Evolutionary conservation across 352 stramenopile genomes (phyloP).

Genomic region (Globisporangium solare): DNA sequence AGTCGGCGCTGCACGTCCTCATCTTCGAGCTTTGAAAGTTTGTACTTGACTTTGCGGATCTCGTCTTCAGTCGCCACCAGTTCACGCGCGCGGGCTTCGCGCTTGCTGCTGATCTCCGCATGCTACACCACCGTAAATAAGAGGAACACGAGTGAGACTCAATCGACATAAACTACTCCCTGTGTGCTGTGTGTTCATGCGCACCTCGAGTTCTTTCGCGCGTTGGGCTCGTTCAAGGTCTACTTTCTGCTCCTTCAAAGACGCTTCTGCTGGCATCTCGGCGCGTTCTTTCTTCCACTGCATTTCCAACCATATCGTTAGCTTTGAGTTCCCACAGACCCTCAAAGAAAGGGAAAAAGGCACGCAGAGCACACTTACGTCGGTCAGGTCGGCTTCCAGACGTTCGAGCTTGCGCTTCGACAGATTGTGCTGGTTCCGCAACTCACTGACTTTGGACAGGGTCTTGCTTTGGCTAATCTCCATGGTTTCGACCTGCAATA

Average conservation of each 20-base stretch:
- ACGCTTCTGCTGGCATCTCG: conserved; percentile 41
- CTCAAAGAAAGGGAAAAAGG: not conserved
- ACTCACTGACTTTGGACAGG: conserved; percentile 55
- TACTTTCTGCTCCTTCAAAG: conserved; percentile 57
- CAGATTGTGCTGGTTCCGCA: conserved; percentile 70
- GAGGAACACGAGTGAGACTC: too few relatives aligned
- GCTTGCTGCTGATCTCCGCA: conserved; percentile 64
- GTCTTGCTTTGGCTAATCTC: conserved; percentile 70
- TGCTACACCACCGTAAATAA: conserved; percentile 26
- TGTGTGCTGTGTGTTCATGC: not conserved
- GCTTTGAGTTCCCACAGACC: too few relatives aligned
- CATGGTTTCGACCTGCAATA: conserved; percentile 58
- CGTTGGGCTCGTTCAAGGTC: conserved; percentile 62
- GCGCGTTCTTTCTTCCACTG: conserved; percentile 60
- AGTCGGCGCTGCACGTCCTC: conserved; percentile 67
- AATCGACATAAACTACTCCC: too few relatives aligned
- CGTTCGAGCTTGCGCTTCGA: conserved; percentile 61
- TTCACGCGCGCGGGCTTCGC: conserved; percentile 47
- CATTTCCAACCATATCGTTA: not conserved
- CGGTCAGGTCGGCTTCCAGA: conserved; percentile 51
- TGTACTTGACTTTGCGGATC: conserved; percentile 41
- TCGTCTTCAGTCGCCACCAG: conserved; percentile 45
- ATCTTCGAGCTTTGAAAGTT: conserved; percentile 66
- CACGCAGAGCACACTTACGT: conserved; percentile 19
- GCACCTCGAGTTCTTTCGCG: conserved; percentile 65